These are phyloP conservation scores for Penicillium polonicum DNA, from an alignment of 2,329 filamentous ascomycete genomes.

Conservation along the genomic window DNA sequence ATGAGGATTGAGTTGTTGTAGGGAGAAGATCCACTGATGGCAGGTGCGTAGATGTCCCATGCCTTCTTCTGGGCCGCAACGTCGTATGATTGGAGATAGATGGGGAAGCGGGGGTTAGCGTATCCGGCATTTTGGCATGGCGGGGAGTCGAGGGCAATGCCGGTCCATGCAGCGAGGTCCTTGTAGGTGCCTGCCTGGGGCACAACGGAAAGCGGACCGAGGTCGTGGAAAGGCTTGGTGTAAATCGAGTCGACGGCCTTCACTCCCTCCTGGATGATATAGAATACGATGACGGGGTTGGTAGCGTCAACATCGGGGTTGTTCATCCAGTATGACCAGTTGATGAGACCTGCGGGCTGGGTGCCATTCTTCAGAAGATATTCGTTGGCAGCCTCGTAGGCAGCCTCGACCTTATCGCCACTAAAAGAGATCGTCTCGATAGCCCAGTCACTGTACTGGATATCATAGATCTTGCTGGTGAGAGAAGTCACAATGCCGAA, in stretches of 20 bases:
- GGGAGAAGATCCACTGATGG: constrained; percentile 30
- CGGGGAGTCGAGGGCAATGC: constrained; percentile 37
- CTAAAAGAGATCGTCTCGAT: constrained; percentile 48
- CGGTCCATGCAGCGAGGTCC: constrained; percentile 48
- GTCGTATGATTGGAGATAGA: constrained; percentile 46
- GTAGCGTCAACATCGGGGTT: constrained; percentile 25
- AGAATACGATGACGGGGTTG: constrained; percentile 33
- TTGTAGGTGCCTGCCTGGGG: constrained; percentile 44
- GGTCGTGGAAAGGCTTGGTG: constrained; percentile 45
- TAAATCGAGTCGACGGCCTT: constrained; percentile 43
- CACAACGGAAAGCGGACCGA: constrained; percentile 40
- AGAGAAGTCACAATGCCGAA: constrained; percentile 57
- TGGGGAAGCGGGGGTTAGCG: constrained; percentile 47
- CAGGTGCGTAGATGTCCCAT: constrained; percentile 40
- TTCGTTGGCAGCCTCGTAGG: constrained; percentile 51
- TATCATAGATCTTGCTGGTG: constrained; percentile 49
- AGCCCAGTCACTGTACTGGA: constrained; percentile 38
- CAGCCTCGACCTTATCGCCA: constrained; percentile 50
- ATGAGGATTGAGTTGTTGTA: constrained; percentile 51
- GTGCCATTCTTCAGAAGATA: constrained; percentile 46
- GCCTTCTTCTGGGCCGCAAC: constrained; percentile 36
- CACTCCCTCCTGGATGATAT: constrained; percentile 37
- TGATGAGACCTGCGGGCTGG: constrained; percentile 48
- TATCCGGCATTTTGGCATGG: constrained; percentile 47
- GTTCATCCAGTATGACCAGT: constrained; percentile 46